Conservation (phyloP, 345 rosid genomes). For the Populus tremula region DNA sequence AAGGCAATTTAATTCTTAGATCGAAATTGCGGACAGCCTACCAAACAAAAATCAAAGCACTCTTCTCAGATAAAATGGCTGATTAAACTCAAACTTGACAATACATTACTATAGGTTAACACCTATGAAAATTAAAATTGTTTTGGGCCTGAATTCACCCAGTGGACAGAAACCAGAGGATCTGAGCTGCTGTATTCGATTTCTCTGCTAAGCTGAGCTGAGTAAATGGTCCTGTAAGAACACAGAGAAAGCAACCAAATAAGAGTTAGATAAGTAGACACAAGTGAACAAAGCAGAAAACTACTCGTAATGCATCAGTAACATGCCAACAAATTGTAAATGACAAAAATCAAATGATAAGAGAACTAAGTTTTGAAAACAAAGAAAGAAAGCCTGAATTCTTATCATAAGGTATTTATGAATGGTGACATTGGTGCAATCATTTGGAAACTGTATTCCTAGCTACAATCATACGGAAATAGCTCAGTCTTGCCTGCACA, state of each 20-base stretch:
- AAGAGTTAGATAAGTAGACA: not conserved
- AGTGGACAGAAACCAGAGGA: constrained; percentile 35
- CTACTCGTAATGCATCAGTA: not conserved
- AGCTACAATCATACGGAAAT: not conserved
- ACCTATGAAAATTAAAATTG: not conserved
- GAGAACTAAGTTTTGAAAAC: not conserved
- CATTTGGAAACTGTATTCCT: not conserved
- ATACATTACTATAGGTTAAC: not conserved
- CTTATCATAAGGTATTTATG: not conserved
- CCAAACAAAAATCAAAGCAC: constrained; percentile 1
- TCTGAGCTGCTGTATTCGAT: constrained; percentile 90
- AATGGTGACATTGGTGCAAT: not conserved
- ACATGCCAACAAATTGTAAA: not conserved
- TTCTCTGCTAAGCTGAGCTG: constrained; percentile 87
- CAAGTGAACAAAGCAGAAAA: not conserved
- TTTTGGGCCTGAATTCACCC: not conserved
- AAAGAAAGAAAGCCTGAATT: not conserved
- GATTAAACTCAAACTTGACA: not conserved
- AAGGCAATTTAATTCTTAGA: not conserved
- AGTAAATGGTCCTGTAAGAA: constrained; percentile 70
- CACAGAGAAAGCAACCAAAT: not conserved
- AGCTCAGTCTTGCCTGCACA: constrained; percentile 60
- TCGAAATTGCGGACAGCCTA: not conserved
- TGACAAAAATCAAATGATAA: not conserved
- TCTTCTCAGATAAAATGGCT: not conserved